phyloP scores from a whole-genome alignment of 1,284 basidiomycete species.

The Puccinia horiana region DNA sequence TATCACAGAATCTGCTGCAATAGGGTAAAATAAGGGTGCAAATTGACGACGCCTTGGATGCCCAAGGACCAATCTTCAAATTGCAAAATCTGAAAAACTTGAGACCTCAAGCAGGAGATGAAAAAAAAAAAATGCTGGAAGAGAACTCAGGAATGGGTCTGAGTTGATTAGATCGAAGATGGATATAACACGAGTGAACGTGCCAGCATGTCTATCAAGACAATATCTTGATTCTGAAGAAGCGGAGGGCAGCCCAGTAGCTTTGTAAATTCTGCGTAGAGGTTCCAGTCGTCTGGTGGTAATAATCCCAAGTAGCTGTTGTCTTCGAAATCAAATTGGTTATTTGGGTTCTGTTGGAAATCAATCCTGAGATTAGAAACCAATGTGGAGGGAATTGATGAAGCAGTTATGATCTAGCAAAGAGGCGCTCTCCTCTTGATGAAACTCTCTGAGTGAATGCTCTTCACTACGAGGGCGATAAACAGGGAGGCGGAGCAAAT shows the following conservation, averaged over 20 bases:
- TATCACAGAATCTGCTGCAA: neutral
- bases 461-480: slow-evolving; percentile 15
- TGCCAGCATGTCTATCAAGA: neutral
- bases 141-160: neutral
- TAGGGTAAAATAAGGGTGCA: neutral
- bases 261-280: neutral
- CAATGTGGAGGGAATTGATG: neutral
- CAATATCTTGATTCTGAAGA: neutral
- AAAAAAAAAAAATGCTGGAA: neutral
- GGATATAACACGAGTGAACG: neutral
- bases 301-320: neutral
- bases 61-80: neutral
- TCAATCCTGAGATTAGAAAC: neutral
- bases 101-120: neutral
- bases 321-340: neutral
- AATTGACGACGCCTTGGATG: neutral
- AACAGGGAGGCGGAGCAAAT: neutral
- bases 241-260: neutral
- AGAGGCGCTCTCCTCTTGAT: slow-evolving; percentile 16
- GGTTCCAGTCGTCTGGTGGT: neutral
- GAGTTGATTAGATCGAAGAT: neutral
- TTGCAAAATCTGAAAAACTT: neutral
- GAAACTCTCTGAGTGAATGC: neutral
- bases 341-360: neutral
- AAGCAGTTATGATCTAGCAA: neutral